Evolutionary conservation across 2,329 filamentous ascomycete species (phyloP), one percentile per base, ranked within the genome.

Genomic region (Nemania bipapillata): DNA sequence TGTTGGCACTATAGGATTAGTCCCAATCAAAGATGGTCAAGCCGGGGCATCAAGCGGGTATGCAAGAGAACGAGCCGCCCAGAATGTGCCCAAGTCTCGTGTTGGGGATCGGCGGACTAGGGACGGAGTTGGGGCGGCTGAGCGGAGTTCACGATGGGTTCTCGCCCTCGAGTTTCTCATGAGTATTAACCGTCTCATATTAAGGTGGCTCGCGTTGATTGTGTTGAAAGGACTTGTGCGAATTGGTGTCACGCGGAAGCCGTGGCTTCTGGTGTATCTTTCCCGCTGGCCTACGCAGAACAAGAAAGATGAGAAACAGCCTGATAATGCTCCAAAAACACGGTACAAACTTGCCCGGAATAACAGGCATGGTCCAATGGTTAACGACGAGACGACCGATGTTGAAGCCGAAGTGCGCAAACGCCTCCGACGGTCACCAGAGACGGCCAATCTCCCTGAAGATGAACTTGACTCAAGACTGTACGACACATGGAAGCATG

Each of bases 401-500:
- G 89, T 97, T 1, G 95, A 97, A 79, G 85, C 83, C 1, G 92
- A 96, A 77, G 89, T 94, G 73, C 88, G 92, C 72, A 87, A 87
- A 62, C 85, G 89, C 56, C 82, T 91, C 65, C 83, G 78, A 53
- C 80, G 78, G 63, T 78, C 75, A 6, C 73, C 73, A 12, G 75
- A 77, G 62, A 77, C 80, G 76, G 75, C 78, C 72, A 32, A 82
- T 17, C 72, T 83, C 6, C 82, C 89, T 47, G 92, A 96, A 73
- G 86, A 87, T 30, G 87, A 88, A 45, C 83, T 97, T 2, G 91
- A 95, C 71, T 85, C 86, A 1, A 90, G 89, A 66, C 82, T 97
- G 1, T 98, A 97, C 78, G 84, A 85, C 32, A 96, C 94, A 88
- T 98, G 93, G 92, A 89, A 91, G 60, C 84, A 86, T 62, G 93